Percentiles rank a stretch among this genome's conserved stretches.
phyloP scores from a whole-genome alignment of 495 filamentous ascomycete genomes.

The Tuber calosporum region DNA sequence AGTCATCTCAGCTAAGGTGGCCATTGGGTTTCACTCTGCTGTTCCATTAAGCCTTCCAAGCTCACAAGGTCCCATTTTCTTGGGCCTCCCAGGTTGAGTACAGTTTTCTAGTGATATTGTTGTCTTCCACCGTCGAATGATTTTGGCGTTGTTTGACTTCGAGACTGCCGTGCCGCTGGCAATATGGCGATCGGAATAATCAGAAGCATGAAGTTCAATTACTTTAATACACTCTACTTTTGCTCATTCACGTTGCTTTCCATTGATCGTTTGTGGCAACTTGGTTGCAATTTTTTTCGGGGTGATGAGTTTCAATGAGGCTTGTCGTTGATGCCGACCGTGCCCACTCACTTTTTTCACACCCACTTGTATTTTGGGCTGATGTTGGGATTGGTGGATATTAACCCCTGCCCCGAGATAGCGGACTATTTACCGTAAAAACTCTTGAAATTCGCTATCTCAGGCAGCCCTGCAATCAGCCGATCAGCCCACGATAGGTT shows the following conservation, averaged over 20 bases:
- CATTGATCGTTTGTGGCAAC: not conserved
- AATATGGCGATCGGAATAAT: not conserved
- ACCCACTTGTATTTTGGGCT: too few species aligned
- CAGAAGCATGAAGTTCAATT: not conserved
- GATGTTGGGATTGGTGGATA: too few species aligned
- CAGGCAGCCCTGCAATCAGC: too few species aligned
- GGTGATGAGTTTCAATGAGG: too few species aligned
- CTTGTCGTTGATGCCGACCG: too few species aligned
- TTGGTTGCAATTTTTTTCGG: too few species aligned
- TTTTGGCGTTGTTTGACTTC: constrained; percentile 8
- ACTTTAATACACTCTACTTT: constrained; percentile 2
- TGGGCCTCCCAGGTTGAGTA: not conserved
- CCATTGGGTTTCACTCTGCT: not conserved
- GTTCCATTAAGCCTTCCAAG: not conserved
- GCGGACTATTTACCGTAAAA: too few species aligned
- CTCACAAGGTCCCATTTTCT: not conserved
- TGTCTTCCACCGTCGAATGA: not conserved
- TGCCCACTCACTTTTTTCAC: too few species aligned
- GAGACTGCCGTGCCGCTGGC: not conserved
- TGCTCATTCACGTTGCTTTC: not conserved
- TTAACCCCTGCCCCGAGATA: too few species aligned
- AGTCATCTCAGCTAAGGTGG: not conserved
- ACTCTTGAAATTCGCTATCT: too few species aligned
- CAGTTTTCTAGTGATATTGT: not conserved
- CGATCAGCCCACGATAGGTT: too few species aligned